Evolutionary conservation across 2,329 filamentous ascomycete genomes (phyloP), one percentile per base, ranked within the genome.

Genomic region (Xylariaceae sp.): DNA sequence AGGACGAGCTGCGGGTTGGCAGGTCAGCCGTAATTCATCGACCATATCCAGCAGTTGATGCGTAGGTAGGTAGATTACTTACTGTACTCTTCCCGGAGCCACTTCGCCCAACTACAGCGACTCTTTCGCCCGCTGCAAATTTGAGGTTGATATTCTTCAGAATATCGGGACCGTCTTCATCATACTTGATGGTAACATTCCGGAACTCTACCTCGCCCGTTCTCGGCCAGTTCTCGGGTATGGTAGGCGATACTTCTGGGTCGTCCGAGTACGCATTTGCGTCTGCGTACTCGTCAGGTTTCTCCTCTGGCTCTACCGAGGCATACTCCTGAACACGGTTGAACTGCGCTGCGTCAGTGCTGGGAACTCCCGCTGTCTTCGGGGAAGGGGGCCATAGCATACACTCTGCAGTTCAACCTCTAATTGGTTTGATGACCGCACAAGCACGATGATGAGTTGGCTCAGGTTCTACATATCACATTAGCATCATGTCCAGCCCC

Each of bases 51-150:
- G n/a, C n/a, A 8, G 21, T 23, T 23, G 21, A 23, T 8, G 21
- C 8, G 21, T 12, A 23, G 21, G n/a, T 8, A 23, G 5, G 11
- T 15, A 5, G 2, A 39, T 31, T 28, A 55, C 66, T 55, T 52
- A 90, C 70, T 0, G 86, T 93, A 32, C 80, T 87, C 58, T 94
- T 94, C 3, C 87, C 87, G 4, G 82, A 87, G 0, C 83, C 80
- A 0, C 86, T 93, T 8, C 86, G 76, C 2, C 87, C 87, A 9
- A 89, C 82, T 14, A 94, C 70, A 0, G 85, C 86, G 1, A 84
- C 84, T 32, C 82, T 80, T 34, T 83, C 81, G 1, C 86, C 84
- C 0, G 80, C 82, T 10, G 59, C 62, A 40, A 74, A 69, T 21
- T 61, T 63, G 28, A 74, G 58, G 39, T 63, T 71, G 33, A 75